Conservation (phyloP, 495 filamentous ascomycete genomes). For the Penicillium antarcticum region DNA sequence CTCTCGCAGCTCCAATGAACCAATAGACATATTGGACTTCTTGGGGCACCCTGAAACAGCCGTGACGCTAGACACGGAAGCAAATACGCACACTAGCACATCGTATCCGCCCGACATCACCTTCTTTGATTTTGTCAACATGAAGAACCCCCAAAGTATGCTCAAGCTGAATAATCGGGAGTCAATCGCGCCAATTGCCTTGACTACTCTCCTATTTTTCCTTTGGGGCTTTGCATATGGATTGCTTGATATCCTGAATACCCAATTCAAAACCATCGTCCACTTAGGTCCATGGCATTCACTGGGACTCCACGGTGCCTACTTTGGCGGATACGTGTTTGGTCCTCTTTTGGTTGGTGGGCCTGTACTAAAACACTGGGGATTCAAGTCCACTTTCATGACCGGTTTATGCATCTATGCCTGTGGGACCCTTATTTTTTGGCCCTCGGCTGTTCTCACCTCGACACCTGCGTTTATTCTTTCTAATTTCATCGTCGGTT, state of each 20-base stretch:
- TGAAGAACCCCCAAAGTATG: constrained; percentile 76
- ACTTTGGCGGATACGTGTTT: constrained; percentile 60
- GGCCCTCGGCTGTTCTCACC: constrained; percentile 66
- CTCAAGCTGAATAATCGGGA: constrained; percentile 56
- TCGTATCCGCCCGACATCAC: constrained; percentile 38
- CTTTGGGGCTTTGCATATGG: constrained; percentile 88
- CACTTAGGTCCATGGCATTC: constrained; percentile 46
- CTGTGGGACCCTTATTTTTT: constrained; percentile 65
- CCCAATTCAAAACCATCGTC: constrained; percentile 50
- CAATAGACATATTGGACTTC: constrained; percentile 35
- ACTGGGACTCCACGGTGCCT: constrained; percentile 60
- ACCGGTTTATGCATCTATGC: constrained; percentile 63
- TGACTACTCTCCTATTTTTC: constrained; percentile 78
- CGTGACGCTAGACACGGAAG: constrained; percentile 26
- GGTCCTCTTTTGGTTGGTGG: constrained; percentile 58
- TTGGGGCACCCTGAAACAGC: constrained; percentile 23
- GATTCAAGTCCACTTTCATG: constrained; percentile 66
- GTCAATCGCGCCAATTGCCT: constrained; percentile 52
- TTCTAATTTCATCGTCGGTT: constrained; percentile 65
- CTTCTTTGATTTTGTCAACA: constrained; percentile 82
- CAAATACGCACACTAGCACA: constrained; percentile 27
- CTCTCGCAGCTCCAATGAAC: constrained; percentile 10
- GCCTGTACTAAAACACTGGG: constrained; percentile 56
- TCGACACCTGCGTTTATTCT: constrained; percentile 63
- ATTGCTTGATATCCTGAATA: constrained; percentile 71